Percentiles rank a stretch among this genome's conserved stretches.
These are phyloP conservation scores for Durotheca rogersii DNA, from an alignment of 495 filamentous ascomycete genomes.

Conservation along the genomic window DNA sequence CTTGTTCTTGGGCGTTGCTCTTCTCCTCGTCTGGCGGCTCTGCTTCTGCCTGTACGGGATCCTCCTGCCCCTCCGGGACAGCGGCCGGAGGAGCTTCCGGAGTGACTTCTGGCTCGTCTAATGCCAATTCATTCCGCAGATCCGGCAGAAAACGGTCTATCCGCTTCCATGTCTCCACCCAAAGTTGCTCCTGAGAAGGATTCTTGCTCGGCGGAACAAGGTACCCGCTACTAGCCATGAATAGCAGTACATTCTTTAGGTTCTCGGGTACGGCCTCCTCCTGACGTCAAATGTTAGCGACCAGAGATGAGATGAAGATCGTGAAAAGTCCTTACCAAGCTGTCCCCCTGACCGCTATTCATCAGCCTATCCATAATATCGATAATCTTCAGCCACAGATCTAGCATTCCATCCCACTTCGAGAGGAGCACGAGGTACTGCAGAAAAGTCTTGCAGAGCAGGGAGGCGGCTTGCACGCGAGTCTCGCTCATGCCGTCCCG, in stretches of 20 bases:
- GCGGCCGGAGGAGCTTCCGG: too few species aligned
- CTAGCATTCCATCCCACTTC: constrained; percentile 87
- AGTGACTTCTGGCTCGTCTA: constrained; percentile 40
- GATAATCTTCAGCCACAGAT: constrained; percentile 88
- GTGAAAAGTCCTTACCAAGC: constrained; percentile 62
- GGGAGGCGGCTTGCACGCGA: constrained; percentile 83
- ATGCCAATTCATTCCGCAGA: constrained; percentile 55
- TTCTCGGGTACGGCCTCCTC: constrained; percentile 95
- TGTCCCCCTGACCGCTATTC: constrained; percentile 93
- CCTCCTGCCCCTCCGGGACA: too few species aligned
- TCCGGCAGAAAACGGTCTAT: constrained; percentile 88
- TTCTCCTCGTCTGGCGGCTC: constrained; percentile 3
- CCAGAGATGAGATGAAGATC: constrained; percentile 17
- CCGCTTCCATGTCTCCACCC: constrained; percentile 82
- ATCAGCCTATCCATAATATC: constrained; percentile 95
- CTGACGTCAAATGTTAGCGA: constrained; percentile 51
- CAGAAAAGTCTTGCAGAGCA: constrained; percentile 92
- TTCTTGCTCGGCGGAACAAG: constrained; percentile 71
- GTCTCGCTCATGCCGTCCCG: constrained; percentile 94
- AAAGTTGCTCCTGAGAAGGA: constrained; percentile 59
- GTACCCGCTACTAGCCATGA: constrained; percentile 90
- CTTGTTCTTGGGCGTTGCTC: constrained; percentile 11
- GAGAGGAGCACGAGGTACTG: constrained; percentile 86
- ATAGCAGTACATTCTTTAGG: constrained; percentile 92
- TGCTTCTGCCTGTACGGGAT: constrained; percentile 7